These are phyloP conservation scores for Huntiella bhutanensis DNA, from an alignment of 2,329 filamentous ascomycete genomes.

Conservation along the genomic window DNA sequence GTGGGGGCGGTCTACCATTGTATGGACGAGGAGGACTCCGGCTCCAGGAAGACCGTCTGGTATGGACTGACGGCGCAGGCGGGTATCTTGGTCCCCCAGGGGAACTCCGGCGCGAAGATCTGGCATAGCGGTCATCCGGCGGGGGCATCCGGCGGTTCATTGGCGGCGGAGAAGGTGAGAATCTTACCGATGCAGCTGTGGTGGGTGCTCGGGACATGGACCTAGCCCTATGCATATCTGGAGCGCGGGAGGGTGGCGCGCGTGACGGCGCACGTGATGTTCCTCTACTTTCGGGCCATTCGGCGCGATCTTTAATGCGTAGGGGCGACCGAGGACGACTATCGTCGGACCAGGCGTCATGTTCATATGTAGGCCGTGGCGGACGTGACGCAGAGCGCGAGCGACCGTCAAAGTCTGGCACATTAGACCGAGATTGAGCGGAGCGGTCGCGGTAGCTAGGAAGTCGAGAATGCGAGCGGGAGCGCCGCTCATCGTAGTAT, in stretches of 20 bases:
- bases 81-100: not conserved
- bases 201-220: conserved; percentile 4
- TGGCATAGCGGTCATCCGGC: not conserved
- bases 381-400: conserved; percentile 3
- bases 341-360: not conserved
- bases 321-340: not conserved
- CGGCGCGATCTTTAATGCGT: not conserved
- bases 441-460: not conserved
- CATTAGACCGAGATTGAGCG: not conserved
- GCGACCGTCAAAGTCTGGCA: conserved; percentile 2
- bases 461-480: not conserved
- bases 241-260: not conserved
- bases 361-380: not conserved
- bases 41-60: not conserved
- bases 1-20: not conserved
- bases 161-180: conserved; percentile 3
- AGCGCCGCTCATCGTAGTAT: not conserved
- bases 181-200: conserved; percentile 5
- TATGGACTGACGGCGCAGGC: not conserved
- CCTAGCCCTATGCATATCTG: not conserved
- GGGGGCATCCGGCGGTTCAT: not conserved
- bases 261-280: not conserved
- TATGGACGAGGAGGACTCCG: not conserved
- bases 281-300: not conserved
- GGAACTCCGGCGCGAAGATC: not conserved